phyloP scores from a whole-genome alignment of 345 rosid species.

The Ceriops tagal region DNA sequence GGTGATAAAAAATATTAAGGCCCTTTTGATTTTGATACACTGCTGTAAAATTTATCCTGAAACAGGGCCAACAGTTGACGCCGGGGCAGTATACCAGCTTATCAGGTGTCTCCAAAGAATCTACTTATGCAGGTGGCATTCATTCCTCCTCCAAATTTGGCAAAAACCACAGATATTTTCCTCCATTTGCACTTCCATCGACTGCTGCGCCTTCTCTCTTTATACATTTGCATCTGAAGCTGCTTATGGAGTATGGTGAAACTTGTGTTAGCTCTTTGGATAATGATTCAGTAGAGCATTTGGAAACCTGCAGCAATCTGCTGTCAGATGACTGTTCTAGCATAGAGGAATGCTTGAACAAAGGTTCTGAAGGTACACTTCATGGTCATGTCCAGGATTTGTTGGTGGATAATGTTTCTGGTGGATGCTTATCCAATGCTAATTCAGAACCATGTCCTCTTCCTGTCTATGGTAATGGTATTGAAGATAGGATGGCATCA shows the following conservation, averaged over 20 bases:
- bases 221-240: constrained; percentile 57
- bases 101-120: constrained; percentile 32
- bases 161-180: constrained; percentile 28
- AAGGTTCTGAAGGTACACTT: constrained; percentile 25
- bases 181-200: constrained; percentile 50
- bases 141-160: constrained; percentile 31
- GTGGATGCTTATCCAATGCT: constrained; percentile 17
- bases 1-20: background rate
- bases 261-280: constrained; percentile 30
- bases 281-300: constrained; percentile 33
- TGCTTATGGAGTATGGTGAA: constrained; percentile 51
- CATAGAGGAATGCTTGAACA: constrained; percentile 25
- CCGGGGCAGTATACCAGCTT: constrained; percentile 33
- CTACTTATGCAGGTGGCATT: constrained; percentile 22
- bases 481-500: constrained; percentile 16
- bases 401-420: constrained; percentile 18
- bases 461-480: constrained; percentile 12
- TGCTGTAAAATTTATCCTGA: constrained; percentile 16
- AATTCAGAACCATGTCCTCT: constrained; percentile 18
- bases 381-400: constrained; percentile 14
- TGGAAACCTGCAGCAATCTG: constrained; percentile 33
- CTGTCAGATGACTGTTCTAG: constrained; percentile 29
- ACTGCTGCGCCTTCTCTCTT: constrained; percentile 56
- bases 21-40: background rate
- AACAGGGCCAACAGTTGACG: constrained; percentile 50